Evolutionary conservation across 2,329 filamentous ascomycete genomes (phyloP).

Genomic region (Cladosporium halotolerans): DNA sequence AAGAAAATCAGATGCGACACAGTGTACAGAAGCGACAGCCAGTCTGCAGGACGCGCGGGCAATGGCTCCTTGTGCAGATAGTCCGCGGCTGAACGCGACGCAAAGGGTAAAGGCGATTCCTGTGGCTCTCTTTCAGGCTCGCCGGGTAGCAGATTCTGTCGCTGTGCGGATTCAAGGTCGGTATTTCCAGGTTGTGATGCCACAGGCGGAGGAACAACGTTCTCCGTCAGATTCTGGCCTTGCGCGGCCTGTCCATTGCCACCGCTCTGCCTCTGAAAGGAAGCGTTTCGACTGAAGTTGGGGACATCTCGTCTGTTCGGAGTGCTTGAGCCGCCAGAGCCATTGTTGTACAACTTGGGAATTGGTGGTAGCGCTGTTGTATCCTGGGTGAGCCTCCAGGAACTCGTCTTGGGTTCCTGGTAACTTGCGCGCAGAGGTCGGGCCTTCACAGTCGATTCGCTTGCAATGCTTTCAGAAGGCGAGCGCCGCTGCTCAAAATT

Average conservation of each 20-base stretch:
- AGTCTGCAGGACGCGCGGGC: not conserved
- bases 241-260: conserved; percentile 10
- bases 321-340: not conserved
- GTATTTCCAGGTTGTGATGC: not conserved
- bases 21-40: conserved; percentile 45
- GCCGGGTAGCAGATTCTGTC: not conserved
- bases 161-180: not conserved
- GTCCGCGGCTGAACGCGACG: not conserved
- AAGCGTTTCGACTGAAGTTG: conserved; percentile 1
- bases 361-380: not conserved
- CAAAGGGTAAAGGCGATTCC: conserved; percentile 43
- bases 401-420: conserved; percentile 15
- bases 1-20: conserved; percentile 81
- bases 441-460: conserved; percentile 11
- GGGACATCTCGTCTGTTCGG: not conserved
- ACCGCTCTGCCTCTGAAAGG: not conserved
- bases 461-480: conserved; percentile 7
- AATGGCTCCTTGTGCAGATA: conserved; percentile 3
- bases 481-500: conserved; percentile 21
- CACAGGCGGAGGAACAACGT: not conserved
- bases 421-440: conserved; percentile 19
- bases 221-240: not conserved
- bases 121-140: conserved; percentile 30
- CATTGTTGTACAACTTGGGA: not conserved
- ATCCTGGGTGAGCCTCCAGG: not conserved